Base-by-base conservation (phyloP, 306 rosid species). In the Malus orientalis region DNA sequence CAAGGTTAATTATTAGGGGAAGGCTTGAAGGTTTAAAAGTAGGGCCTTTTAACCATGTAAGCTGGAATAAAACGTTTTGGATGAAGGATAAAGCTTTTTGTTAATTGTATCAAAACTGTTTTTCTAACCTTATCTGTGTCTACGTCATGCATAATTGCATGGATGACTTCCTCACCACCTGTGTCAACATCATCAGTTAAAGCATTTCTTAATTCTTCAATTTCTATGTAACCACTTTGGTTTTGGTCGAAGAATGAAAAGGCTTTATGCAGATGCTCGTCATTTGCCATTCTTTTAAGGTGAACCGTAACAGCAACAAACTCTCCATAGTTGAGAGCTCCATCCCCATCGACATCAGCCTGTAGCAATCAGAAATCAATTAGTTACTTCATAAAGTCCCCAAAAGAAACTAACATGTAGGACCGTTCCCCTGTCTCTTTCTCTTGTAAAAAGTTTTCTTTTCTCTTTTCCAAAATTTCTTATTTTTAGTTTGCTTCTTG, bases 241-340 rank as follows among this genome's bases (percentile, higher is more conserved):
- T 91, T 89, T 75, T 76, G 80, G 80, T 93, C 97, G 8, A 93
- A 91, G 88, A 83, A 89, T 44, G 86, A 80, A 74, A 93, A 93
- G n/a, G 98, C 98, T 84, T 87, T 89, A 74, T 78, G 96, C 14
- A 93, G 86, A 84, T 93, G 98, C 76, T 91, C 91, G 27, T 93
- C 98, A 49, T 93, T 85, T 72, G 84, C 95, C 90, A 91, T 89
- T 83, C 83, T 93, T 78, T 78, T 88, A 44, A 93, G 82, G 76
- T 93, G 91, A 75, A 93, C 90, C 16, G 90, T 86, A 64, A 93
- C 88, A 5, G 93, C 96, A 5, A 93, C 89, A 78, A 93, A 93
- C 82, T 93, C 98, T 68, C 87, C 93, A 67, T 93, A 93, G 75
- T 93, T 90, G 61, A 93, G 82, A 80, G 83, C 82, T 45, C 98